Conservation (phyloP, 106 monocot species). For the Dendrobium catenatum region DNA sequence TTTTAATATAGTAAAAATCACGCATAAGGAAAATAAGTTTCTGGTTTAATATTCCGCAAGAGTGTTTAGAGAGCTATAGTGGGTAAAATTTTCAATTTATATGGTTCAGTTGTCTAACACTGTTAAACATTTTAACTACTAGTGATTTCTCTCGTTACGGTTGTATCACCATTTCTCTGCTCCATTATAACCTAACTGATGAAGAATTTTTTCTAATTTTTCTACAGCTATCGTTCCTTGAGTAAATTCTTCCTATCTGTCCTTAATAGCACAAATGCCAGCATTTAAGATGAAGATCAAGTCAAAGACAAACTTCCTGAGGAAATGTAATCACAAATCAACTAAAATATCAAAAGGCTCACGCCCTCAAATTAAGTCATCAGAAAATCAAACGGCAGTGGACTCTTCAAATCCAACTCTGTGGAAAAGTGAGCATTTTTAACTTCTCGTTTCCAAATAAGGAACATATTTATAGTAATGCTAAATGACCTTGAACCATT, state of each 20-base stretch:
- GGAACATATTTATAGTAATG: neutral
- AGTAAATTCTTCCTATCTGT: neutral
- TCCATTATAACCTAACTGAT: neutral
- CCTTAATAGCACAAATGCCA: slow-evolving; percentile 2
- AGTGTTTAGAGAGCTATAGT: neutral
- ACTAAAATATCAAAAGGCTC: slow-evolving; percentile 6
- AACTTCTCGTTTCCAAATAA: neutral
- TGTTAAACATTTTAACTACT: neutral
- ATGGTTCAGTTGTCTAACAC: neutral
- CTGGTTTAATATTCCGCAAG: neutral
- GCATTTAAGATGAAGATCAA: slow-evolving; percentile 10
- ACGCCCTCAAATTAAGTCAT: slow-evolving; percentile 2
- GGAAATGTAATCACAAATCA: slow-evolving; percentile 2
- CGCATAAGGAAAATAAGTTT: neutral
- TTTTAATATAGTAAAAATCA: neutral
- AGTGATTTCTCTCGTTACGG: neutral
- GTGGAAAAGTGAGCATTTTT: neutral
- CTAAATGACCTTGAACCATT: neutral
- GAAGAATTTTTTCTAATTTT: neutral
- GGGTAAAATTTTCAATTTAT: neutral
- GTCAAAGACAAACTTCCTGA: slow-evolving; percentile 3
- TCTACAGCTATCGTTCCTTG: neutral
- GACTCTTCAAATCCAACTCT: neutral
- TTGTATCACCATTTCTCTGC: neutral
- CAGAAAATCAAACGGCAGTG: neutral